These are phyloP conservation scores for Phenoliferia sp. DNA, from an alignment of 1,284 basidiomycete genomes.

Conservation along the genomic window DNA sequence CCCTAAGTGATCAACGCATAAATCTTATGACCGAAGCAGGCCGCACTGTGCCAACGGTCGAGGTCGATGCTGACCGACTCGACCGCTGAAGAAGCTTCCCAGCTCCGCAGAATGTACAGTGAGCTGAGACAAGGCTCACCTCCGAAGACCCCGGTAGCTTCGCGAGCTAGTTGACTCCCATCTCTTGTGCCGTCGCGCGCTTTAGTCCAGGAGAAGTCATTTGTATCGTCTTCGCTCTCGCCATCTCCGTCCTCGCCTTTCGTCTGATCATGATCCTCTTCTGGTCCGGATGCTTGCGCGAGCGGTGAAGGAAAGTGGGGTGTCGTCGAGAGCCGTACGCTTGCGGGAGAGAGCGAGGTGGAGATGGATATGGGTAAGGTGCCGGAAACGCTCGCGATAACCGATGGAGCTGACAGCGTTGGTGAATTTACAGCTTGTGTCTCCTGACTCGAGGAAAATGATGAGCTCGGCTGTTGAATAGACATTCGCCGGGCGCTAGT, in stretches of 20 bases:
- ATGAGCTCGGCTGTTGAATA: too few species aligned
- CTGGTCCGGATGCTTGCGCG: slow-evolving; percentile 25
- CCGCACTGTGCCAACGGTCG: background rate
- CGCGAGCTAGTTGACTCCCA: background rate
- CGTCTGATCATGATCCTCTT: slow-evolving; percentile 20
- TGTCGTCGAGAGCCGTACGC: slow-evolving; percentile 25
- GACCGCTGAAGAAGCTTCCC: background rate
- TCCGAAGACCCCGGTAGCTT: slow-evolving; percentile 16
- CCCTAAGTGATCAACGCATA: too few species aligned
- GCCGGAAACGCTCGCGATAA: too few species aligned
- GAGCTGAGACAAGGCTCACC: slow-evolving; percentile 8
- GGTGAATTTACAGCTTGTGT: too few species aligned
- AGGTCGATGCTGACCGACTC: background rate
- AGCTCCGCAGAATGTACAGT: background rate
- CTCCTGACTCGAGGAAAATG: too few species aligned
- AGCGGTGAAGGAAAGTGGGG: slow-evolving; percentile 30
- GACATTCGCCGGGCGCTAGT: too few species aligned
- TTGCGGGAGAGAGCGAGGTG: slow-evolving; percentile 12
- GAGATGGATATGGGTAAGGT: slow-evolving; percentile 21
- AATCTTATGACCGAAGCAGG: background rate
- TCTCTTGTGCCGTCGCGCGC: background rate
- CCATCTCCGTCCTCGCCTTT: slow-evolving; percentile 28
- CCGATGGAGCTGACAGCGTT: too few species aligned
- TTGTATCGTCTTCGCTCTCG: slow-evolving; percentile 26
- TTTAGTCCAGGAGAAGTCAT: background rate